Percentiles rank a stretch among this genome's conserved stretches.
Evolutionary conservation across 176 grass and related monocot genomes (phyloP).

Genomic region (Cocos nucifera): DNA sequence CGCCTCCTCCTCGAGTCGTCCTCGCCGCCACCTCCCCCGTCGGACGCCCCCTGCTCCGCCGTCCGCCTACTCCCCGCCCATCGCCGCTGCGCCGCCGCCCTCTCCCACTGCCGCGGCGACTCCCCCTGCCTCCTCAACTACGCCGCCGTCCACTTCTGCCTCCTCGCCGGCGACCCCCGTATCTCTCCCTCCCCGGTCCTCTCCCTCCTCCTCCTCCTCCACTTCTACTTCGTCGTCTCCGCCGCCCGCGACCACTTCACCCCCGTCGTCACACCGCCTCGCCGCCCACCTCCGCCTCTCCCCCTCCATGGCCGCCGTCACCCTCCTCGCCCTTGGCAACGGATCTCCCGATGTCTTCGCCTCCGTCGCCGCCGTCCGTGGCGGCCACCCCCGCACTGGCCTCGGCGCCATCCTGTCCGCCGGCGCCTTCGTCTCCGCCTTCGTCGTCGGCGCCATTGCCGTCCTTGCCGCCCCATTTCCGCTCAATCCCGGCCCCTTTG

Average conservation of each 20-base stretch:
- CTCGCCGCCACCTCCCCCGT: constrained; percentile 6
- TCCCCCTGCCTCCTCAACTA: constrained; percentile 54
- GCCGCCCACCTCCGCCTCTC: constrained; percentile 53
- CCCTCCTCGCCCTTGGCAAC: constrained; percentile 88
- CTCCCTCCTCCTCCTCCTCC: constrained; percentile 37
- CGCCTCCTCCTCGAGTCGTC: background rate
- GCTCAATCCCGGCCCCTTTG: constrained; percentile 44
- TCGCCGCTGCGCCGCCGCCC: constrained; percentile 7
- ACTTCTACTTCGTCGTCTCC: constrained; percentile 63
- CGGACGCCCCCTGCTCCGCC: constrained; percentile 7
- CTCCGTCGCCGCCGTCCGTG: constrained; percentile 52
- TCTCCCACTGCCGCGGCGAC: constrained; percentile 14
- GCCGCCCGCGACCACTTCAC: constrained; percentile 50
- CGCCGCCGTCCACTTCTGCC: constrained; percentile 53
- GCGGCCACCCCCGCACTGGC: constrained; percentile 38
- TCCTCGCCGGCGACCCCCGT: constrained; percentile 24
- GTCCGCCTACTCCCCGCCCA: background rate
- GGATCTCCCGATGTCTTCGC: constrained; percentile 80
- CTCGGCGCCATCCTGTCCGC: constrained; percentile 68
- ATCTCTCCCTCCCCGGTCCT: constrained; percentile 52
- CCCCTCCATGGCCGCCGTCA: constrained; percentile 76
- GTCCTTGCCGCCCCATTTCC: constrained; percentile 61
- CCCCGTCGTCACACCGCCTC: constrained; percentile 56
- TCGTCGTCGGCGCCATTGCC: constrained; percentile 66
- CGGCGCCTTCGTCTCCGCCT: constrained; percentile 78